These are phyloP conservation scores for Aspergillus conjunctus DNA, from an alignment of 495 filamentous ascomycete genomes.

Conservation along the genomic window DNA sequence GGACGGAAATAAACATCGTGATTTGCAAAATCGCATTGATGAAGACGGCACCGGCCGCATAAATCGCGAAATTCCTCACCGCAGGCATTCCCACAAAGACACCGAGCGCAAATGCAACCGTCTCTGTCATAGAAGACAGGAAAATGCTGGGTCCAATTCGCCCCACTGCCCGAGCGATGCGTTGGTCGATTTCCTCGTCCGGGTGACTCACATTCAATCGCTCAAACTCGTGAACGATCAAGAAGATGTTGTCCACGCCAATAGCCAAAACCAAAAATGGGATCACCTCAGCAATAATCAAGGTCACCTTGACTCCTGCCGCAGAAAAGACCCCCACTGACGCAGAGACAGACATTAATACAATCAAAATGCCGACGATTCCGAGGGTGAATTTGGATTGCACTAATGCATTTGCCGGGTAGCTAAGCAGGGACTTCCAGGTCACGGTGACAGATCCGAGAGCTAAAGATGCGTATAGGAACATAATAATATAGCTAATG, in stretches of 20 bases:
- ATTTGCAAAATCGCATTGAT: slow-evolving; percentile 95
- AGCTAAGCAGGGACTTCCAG: slow-evolving; percentile 69
- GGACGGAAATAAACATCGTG: slow-evolving; percentile 92
- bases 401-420: slow-evolving; percentile 81
- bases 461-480: slow-evolving; percentile 90
- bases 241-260: slow-evolving; percentile 97
- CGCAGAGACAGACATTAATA: slow-evolving; percentile 94
- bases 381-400: slow-evolving; percentile 95
- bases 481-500: slow-evolving; percentile 98
- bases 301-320: slow-evolving; percentile 83
- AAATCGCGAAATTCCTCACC: slow-evolving; percentile 93
- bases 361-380: slow-evolving; percentile 88
- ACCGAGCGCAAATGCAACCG: slow-evolving; percentile 88
- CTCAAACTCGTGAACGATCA: slow-evolving; percentile 98
- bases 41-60: slow-evolving; percentile 93
- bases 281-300: slow-evolving; percentile 98
- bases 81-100: slow-evolving; percentile 96
- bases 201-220: slow-evolving; percentile 87
- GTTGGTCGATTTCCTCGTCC: slow-evolving; percentile 79
- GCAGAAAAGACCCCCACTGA: slow-evolving; percentile 93
- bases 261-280: slow-evolving; percentile 95
- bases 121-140: slow-evolving; percentile 92
- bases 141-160: slow-evolving; percentile 96
- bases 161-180: slow-evolving; percentile 81
- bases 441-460: slow-evolving; percentile 84